phyloP scores from a whole-genome alignment of 192 early-diverging fungal genomes.

The Gigaspora rosea region DNA sequence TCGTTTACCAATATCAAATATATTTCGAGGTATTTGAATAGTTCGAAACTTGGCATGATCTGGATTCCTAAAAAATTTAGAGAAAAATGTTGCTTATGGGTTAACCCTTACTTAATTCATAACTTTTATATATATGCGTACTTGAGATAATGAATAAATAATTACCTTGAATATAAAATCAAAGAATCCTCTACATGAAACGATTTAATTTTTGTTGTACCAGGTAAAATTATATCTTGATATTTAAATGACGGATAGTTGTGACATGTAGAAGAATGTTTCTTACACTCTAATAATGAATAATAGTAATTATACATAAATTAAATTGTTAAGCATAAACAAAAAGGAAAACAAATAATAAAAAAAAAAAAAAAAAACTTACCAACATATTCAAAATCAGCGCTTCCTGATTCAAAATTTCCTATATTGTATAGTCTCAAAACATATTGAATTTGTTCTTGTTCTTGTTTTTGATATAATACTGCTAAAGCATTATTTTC shows the following conservation, averaged over 20 bases:
- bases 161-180: constrained; percentile 28
- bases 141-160: background rate
- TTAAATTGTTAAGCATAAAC: too few relatives aligned
- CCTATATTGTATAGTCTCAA: constrained; percentile 16
- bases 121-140: background rate
- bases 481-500: constrained; percentile 27
- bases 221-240: constrained; percentile 24
- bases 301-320: background rate
- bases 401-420: background rate
- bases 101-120: background rate
- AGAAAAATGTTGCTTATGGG: background rate
- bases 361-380: background rate
- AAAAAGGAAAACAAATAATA: background rate
- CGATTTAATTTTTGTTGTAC: constrained; percentile 18
- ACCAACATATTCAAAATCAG: background rate
- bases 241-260: constrained; percentile 3
- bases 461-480: constrained; percentile 5
- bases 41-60: constrained; percentile 21
- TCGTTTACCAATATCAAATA: background rate
- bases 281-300: background rate
- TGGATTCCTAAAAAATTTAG: background rate
- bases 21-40: constrained; percentile 14
- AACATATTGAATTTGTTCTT: constrained; percentile 5
- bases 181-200: constrained; percentile 14
- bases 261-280: background rate